Base-by-base conservation (phyloP, 148 eudicot genomes). In the Cornus kousa region DNA sequence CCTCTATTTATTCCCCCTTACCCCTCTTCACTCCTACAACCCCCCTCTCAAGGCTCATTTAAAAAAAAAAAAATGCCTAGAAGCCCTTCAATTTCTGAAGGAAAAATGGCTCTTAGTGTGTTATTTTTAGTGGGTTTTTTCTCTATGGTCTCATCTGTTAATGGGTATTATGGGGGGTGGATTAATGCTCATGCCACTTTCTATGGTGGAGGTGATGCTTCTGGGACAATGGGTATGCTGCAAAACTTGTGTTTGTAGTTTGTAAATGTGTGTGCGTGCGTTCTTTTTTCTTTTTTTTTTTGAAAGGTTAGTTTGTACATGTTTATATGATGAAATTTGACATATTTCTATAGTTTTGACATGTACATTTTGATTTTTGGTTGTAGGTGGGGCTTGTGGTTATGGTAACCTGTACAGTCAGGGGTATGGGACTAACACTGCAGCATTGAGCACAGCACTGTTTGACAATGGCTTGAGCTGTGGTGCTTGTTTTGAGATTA, bases 141-240 rank as follows among this genome's bases (percentile, higher is more conserved):
- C 40, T 79, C 82, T n/a, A 17, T 82, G 67, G 24, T 79, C 31
- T 70, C 80, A 10, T 71, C 83, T 55, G 85, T 80, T 35, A 67
- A 81, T 35, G 91, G 85, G 23, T 78, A 86, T 28, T 69, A 81
- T 39, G 77, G 79, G 19, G 89, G 89, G 68, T 88, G 91, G 91
- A 85, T 75, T 35, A 82, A 84, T 82, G 91, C 89, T 67, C 91
- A 80, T 80, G 91, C 91, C 70, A 88, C 91, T 62, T 88, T 88
- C 80, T 88, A 88, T 9, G 91, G 91, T 2, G 91, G 91, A 2
- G 91, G 87, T 32, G 91, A 88, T 75, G 91, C 91, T 65, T 88
- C 91, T 16, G 91, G 91, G 19, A 88, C 91, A 74, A 88, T 88
- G 91, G 91, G 91, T 86, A 84, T 39, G 83, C 77, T 24, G 0